Evolutionary conservation across 2,329 filamentous ascomycete species (phyloP).

Genomic region (Akanthomyces muscarius): DNA sequence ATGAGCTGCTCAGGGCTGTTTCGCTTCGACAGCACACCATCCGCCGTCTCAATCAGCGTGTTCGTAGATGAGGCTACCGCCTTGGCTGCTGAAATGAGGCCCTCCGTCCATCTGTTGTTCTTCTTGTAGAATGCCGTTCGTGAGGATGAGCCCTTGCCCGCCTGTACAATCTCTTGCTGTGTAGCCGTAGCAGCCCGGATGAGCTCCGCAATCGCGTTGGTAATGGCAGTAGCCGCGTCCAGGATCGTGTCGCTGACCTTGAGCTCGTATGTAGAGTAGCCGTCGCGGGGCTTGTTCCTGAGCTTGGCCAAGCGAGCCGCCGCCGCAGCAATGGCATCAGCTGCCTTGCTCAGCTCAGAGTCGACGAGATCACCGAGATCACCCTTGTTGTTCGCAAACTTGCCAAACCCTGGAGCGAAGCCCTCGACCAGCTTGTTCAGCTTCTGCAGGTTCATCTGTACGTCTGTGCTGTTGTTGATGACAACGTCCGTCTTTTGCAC

Average conservation of each 20-base stretch:
- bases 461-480: constrained; percentile 95
- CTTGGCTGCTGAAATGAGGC: constrained; percentile 94
- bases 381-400: constrained; percentile 72
- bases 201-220: constrained; percentile 85
- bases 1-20: constrained; percentile 97
- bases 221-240: constrained; percentile 88
- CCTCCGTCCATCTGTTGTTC: constrained; percentile 99
- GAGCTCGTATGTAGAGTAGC: constrained; percentile 93
- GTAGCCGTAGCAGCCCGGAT: constrained; percentile 93
- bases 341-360: constrained; percentile 84
- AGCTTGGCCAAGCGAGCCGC: constrained; percentile 85
- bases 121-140: constrained; percentile 98
- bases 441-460: constrained; percentile 88
- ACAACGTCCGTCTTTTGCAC: constrained; percentile 95
- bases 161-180: constrained; percentile 93
- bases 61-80: constrained; percentile 92
- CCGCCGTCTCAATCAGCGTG: constrained; percentile 94
- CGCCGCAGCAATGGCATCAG: constrained; percentile 90
- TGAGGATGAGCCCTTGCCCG: constrained; percentile 82
- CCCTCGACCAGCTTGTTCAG: constrained; percentile 90
- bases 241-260: constrained; percentile 94
- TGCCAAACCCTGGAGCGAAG: constrained; percentile 83
- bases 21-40: constrained; percentile 86
- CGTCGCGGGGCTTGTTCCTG: constrained; percentile 93
- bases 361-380: constrained; percentile 94